phyloP scores from a whole-genome alignment of 2,329 filamentous ascomycete species.

The Lasiodiplodia citricola region DNA sequence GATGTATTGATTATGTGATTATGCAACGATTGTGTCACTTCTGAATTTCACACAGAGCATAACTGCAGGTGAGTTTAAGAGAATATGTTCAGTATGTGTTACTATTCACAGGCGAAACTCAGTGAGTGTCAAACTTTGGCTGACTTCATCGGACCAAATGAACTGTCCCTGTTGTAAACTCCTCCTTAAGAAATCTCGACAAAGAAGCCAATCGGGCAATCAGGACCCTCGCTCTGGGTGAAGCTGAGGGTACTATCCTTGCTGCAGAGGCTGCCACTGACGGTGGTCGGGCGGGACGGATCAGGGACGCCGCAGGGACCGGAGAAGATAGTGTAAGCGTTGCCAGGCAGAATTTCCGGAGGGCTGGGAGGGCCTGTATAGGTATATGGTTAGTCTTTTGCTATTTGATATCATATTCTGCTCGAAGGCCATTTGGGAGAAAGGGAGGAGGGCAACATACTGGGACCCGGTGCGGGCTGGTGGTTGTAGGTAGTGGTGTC shows the following conservation, averaged over 20 bases:
- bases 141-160: too few species aligned
- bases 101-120: not conserved
- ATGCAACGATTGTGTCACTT: not conserved
- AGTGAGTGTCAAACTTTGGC: not conserved
- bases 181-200: conserved; percentile 29
- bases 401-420: not conserved
- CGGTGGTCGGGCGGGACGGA: conserved; percentile 20
- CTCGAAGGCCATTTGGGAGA: not conserved
- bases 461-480: conserved; percentile 31
- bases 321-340: conserved; percentile 31
- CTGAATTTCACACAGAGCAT: not conserved
- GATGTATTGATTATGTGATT: not conserved
- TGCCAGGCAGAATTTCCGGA: conserved; percentile 31
- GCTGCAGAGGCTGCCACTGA: conserved; percentile 32
- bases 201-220: conserved; percentile 34
- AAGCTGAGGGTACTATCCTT: conserved; percentile 31
- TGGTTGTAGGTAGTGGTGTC: conserved; percentile 32
- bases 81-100: not conserved
- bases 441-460: not conserved
- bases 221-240: conserved; percentile 29
- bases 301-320: conserved; percentile 29
- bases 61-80: not conserved
- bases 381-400: not conserved
- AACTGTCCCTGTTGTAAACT: too few species aligned
- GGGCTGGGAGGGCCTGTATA: conserved; percentile 30